Base-by-base conservation (phyloP, 805 yeast genomes). In the Teunomyces cretensis region DNA sequence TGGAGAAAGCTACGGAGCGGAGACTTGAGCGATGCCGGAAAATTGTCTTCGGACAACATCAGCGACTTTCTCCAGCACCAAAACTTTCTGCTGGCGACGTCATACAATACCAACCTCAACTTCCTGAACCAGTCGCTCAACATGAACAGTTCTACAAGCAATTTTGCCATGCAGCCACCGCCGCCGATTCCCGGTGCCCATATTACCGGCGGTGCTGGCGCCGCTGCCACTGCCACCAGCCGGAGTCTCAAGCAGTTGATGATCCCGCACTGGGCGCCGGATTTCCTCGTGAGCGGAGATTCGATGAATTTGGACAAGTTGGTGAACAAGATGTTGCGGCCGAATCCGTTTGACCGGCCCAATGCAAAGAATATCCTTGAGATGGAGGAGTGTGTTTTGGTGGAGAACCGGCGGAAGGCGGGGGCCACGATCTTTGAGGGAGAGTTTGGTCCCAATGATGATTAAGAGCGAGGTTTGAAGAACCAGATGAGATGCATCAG, bases 1-100 rank as follows among this genome's bases (percentile, higher is more conserved):
- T 94, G 99, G 99, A 95, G 95, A 54, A 90, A 91, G 63, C 70
- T 94, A 48, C 76, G 99, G 52, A 87, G 96, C 33, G 99, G 98
- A 0, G 99, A 94, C 63, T 72, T 94, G 52, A 83, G 95, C 13
- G 99, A 94, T 63, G 97, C 98, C 0, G 97, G 98, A 1, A 80
- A 83, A 54, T 72, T 91, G 47, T 82, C 89, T 37, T 67, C 72
- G 50, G 77, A 72, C 50, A 72, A 72, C 50, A 65, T 72, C 33
- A 67, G 72, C 50, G 75, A 70, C 46, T 70, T 67, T 46, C 57
- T 71, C 43, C 67, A 64, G 39, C 72, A 70, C 54, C 63, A 62
- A 26, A 65, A 68, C 49, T 65, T 62, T 42, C 61, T 66, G 8
- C 62, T 70, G 12, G 49, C 61, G 30, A 66, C 72, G 6, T 61